Percentiles rank a stretch among this genome's conserved stretches.
Conservation (phyloP, 2,329 filamentous ascomycete species). For the Metarhizium robertsii region DNA sequence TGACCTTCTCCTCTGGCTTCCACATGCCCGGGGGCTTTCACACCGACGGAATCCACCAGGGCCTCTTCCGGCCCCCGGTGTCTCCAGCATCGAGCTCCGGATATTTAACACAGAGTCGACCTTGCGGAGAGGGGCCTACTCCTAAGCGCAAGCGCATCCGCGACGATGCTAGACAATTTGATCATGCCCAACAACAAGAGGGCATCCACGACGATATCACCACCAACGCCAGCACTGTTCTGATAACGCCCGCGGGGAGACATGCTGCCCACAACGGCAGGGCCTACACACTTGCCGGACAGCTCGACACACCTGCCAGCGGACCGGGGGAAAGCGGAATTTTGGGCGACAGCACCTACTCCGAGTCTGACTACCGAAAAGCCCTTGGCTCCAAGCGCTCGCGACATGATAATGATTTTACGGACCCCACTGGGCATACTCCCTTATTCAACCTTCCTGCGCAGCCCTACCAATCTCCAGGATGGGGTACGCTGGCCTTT, state of each 20-base stretch:
- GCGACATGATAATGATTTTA: slow-evolving; percentile 27
- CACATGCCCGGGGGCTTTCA: slow-evolving; percentile 27
- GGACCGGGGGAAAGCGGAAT: slow-evolving; percentile 20
- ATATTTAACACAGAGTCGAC: slow-evolving; percentile 23
- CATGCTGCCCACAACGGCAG: slow-evolving; percentile 2
- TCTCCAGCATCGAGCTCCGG: slow-evolving; percentile 31
- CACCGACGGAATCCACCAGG: slow-evolving; percentile 30
- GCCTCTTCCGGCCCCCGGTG: slow-evolving; percentile 36
- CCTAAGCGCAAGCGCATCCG: slow-evolving; percentile 38
- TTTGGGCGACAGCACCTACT: slow-evolving; percentile 46
- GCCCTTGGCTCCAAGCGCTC: slow-evolving; percentile 38
- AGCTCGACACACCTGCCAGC: slow-evolving; percentile 39
- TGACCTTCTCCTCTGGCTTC: slow-evolving; percentile 15
- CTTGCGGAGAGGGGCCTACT: slow-evolving; percentile 13
- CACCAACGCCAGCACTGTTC: slow-evolving; percentile 1
- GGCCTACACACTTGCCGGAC: slow-evolving; percentile 42
- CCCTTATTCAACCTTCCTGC: slow-evolving; percentile 22
- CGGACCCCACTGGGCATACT: slow-evolving; percentile 19
- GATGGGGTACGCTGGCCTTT: slow-evolving; percentile 52
- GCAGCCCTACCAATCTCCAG: slow-evolving; percentile 20
- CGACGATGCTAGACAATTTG: slow-evolving; percentile 11
- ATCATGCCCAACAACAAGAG: background rate
- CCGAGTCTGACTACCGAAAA: slow-evolving; percentile 46
- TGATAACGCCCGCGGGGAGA: slow-evolving; percentile 4
- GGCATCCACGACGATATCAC: background rate